These are phyloP conservation scores for Cryptosporidium xiaoi DNA, from an alignment of 169 alveolate species.

Conservation along the genomic window DNA sequence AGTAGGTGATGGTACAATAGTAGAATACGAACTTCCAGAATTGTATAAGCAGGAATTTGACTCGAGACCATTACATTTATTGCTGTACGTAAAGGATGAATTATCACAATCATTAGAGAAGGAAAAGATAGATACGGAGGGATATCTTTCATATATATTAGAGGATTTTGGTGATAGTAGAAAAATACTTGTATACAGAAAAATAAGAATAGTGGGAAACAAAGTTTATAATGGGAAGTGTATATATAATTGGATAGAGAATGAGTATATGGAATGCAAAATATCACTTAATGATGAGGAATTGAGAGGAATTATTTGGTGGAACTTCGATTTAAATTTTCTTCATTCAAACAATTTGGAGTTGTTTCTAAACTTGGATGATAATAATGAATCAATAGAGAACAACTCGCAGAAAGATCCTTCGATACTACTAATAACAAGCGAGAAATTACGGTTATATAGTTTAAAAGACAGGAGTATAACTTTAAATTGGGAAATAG, in stretches of 20 bases:
- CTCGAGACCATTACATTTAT: not conserved
- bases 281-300: slow-evolving; percentile 3
- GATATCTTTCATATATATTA: slow-evolving; percentile 28
- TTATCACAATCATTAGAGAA: not conserved
- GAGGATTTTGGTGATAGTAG: not conserved
- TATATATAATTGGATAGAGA: slow-evolving; percentile 19
- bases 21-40: slow-evolving; percentile 29
- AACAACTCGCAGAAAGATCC: not conserved
- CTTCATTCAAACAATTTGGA: not conserved
- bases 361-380: too few relatives aligned
- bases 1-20: not conserved
- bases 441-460: not conserved
- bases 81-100: not conserved
- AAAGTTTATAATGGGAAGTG: not conserved
- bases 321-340: slow-evolving; percentile 10
- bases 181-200: slow-evolving; percentile 16
- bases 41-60: slow-evolving; percentile 27
- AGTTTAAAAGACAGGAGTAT: not conserved
- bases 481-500: slow-evolving; percentile 19
- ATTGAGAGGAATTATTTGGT: slow-evolving; percentile 59
- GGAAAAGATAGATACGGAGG: not conserved
- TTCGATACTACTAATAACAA: slow-evolving; percentile 33
- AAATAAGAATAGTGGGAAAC: not conserved
- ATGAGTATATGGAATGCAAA: slow-evolving; percentile 21
- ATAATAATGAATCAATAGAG: too few relatives aligned